These are phyloP conservation scores for Leccinum arenicola DNA, from an alignment of 768 basidiomycete species.

Conservation along the genomic window DNA sequence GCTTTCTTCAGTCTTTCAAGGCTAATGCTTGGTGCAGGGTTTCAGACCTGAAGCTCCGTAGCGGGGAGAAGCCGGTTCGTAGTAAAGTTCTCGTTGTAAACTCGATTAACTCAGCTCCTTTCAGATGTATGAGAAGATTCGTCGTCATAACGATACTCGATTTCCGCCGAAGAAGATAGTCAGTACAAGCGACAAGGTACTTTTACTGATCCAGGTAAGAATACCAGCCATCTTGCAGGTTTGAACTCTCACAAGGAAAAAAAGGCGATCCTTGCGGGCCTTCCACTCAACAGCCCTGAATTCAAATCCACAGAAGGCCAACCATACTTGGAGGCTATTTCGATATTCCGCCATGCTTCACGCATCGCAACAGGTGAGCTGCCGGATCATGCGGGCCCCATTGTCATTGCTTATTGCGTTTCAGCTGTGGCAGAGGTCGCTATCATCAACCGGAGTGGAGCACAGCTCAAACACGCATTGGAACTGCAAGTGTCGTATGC, in stretches of 20 bases:
- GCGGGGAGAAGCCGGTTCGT: conserved; percentile 69
- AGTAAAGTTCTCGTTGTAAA: not conserved
- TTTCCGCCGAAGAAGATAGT: conserved; percentile 71
- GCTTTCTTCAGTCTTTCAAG: not conserved
- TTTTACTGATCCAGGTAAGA: conserved; percentile 73
- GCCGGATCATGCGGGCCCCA: not conserved
- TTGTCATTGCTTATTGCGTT: conserved; percentile 3
- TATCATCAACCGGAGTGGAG: conserved; percentile 59
- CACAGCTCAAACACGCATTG: conserved; percentile 66
- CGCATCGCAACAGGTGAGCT: conserved; percentile 72
- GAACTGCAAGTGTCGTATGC: conserved; percentile 56
- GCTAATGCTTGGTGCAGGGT: conserved; percentile 44
- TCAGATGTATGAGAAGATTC: conserved; percentile 63
- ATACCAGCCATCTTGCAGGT: not conserved
- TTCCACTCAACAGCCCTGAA: conserved; percentile 66
- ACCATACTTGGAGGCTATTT: conserved; percentile 63
- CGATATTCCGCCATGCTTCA: conserved; percentile 70
- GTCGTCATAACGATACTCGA: conserved; percentile 73
- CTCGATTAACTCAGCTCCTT: not conserved
- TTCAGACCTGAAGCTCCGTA: conserved; percentile 63
- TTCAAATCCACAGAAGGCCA: conserved; percentile 72
- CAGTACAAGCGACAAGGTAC: conserved; percentile 72
- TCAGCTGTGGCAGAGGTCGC: conserved; percentile 79
- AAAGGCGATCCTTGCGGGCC: conserved; percentile 70
- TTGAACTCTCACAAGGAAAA: conserved; percentile 7